A percentile compares a stretch with the other conserved stretches of the same genome.
phyloP scores from a whole-genome alignment of 192 early-diverging fungal species.

The Helicostylum pulchrum region DNA sequence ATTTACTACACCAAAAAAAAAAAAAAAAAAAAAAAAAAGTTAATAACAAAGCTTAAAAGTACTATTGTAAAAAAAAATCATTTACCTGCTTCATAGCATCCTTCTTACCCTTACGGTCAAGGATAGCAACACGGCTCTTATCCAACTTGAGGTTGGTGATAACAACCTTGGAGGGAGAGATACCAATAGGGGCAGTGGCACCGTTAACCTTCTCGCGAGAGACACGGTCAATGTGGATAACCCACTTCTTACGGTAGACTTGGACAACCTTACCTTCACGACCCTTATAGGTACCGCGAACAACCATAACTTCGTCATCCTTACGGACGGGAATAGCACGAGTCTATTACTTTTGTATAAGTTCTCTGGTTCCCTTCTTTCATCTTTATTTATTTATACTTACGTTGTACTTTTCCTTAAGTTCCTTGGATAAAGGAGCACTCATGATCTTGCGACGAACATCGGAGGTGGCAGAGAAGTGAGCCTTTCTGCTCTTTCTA shows the following conservation, averaged over 20 bases:
- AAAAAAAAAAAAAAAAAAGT: background rate
- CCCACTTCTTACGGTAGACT: slow-evolving; percentile 97
- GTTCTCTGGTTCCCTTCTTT: background rate
- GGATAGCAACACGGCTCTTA: slow-evolving; percentile 91
- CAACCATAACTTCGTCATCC: slow-evolving; percentile 96
- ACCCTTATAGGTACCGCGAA: slow-evolving; percentile 95
- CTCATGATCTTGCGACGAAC: slow-evolving; percentile 96
- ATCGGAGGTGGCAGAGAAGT: slow-evolving; percentile 96
- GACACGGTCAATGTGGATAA: slow-evolving; percentile 95
- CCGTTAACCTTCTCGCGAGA: slow-evolving; percentile 97
- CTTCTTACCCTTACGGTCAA: slow-evolving; percentile 81
- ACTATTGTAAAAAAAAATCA: background rate
- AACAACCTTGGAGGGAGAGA: slow-evolving; percentile 98
- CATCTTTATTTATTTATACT: slow-evolving; percentile 24
- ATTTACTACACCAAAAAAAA: slow-evolving; percentile 7
- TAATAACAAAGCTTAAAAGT: background rate
- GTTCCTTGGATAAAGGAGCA: slow-evolving; percentile 95
- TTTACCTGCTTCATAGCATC: slow-evolving; percentile 37
- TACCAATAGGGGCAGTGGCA: slow-evolving; percentile 82
- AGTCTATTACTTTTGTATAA: slow-evolving; percentile 41
- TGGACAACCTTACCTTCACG: slow-evolving; percentile 94
- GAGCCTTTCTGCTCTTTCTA: slow-evolving; percentile 95
- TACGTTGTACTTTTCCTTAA: slow-evolving; percentile 94
- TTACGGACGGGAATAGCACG: slow-evolving; percentile 95
- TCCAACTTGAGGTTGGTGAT: slow-evolving; percentile 94